phyloP scores from a whole-genome alignment of 495 filamentous ascomycete genomes.

The Penicillium riverlandense region DNA sequence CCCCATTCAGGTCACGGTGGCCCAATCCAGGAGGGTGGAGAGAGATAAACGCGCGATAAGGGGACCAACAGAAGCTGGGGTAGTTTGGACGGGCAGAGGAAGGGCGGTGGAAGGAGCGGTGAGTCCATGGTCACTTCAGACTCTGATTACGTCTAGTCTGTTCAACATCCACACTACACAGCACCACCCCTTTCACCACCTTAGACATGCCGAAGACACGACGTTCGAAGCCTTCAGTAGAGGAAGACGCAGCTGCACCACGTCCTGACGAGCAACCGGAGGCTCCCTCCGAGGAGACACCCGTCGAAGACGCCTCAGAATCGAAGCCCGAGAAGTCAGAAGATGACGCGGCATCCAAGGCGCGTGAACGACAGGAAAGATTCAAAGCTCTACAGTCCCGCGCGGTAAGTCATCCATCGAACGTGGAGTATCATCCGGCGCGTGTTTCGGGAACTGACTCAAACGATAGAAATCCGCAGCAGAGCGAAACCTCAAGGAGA shows the following conservation, averaged over 20 bases:
- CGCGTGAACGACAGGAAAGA: conserved; percentile 28
- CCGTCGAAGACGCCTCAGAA: conserved; percentile 4
- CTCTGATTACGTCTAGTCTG: conserved; percentile 6
- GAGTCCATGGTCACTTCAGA: conserved; percentile 9
- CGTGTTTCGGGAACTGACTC: conserved; percentile 8
- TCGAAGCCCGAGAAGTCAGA: conserved; percentile 11
- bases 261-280: conserved; percentile 6
- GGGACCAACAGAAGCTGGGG: conserved; percentile 2
- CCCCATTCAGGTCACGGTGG: no score
- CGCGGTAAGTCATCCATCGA: conserved; percentile 39
- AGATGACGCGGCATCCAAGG: conserved; percentile 23
- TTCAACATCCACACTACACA: neutral
- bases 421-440: no score
- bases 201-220: conserved; percentile 10
- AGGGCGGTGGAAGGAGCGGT: conserved; percentile 14
- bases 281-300: conserved; percentile 1
- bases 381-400: conserved; percentile 85
- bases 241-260: conserved; percentile 6
- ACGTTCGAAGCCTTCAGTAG: conserved; percentile 2
- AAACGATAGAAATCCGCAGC: conserved; percentile 56
- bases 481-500: conserved; percentile 75
- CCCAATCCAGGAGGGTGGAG: conserved; percentile 9
- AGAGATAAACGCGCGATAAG: conserved; percentile 18
- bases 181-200: neutral
- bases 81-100: conserved; percentile 13